Base-by-base conservation (phyloP, 192 early-diverging fungal genomes). In the Coemansia sp. region DNA sequence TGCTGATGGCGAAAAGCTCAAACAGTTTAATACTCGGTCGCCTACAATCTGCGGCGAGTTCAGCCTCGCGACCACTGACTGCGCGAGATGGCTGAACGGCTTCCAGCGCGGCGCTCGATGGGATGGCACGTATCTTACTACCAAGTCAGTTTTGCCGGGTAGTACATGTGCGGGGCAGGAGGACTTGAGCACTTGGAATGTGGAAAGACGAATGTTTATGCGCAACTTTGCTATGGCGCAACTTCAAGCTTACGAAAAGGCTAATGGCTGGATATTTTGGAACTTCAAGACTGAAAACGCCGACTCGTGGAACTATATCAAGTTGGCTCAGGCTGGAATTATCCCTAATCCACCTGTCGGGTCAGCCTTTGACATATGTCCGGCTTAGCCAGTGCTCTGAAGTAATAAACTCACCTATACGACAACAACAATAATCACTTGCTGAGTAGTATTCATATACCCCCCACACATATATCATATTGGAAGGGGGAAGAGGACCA, bases 41-140 rank as follows among this genome's bases (percentile, higher is more conserved):
- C 71, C 72, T 3, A 89, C 89, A 0, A 89, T 93, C 70, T 89
- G 89, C 3, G 92, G 92, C 38, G 92, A 93, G 62, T 93, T 88
- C 52, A 89, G 90, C n/a, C 64, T 89, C 16, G 90, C 90, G 16
- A 89, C 87, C 33, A 90, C 88, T 29, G 90, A 93, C 66, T 93
- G 92, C 68, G 87, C 89, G 5, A 86, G 85, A 9, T 91, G 87
- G 81, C 71, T 92, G 36, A 93, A 92, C 67, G 92, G 92, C 5
- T 82, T 91, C 39, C 83, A 85, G 39, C 50, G 65, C 4, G 86
- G 87, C 8, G 72, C 87, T n/a, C 81, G 89, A 10, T 92, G 88
- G 81, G 89, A 93, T 38, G 91, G 91, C 11, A 87, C 87, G 1
- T 87, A 71, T n/a, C 69, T 71, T 43, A 64, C 57, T 1, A 33